Evolutionary conservation across 805 yeast species (phyloP), one percentile per base, ranked within the genome.

Genomic region (Suhomyces pyralidae): DNA sequence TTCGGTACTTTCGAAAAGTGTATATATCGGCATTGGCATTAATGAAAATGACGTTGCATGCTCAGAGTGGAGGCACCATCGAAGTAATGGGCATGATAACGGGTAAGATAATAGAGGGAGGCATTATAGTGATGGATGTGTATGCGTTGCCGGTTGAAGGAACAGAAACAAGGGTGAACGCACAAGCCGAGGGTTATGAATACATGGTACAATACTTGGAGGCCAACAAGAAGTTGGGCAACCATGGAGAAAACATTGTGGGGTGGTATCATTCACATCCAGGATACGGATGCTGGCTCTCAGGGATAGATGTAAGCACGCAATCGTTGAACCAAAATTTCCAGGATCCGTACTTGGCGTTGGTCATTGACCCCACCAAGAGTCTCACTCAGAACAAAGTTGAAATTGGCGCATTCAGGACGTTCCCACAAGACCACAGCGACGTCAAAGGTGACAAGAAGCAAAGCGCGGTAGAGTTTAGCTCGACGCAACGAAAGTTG

Each of bases 211-310:
- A 83, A 54, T 91, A 88, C 67, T 72, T 88, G 49, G 85, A 85
- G 51, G 73, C 78, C 42, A 66, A 81, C 55, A 81, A 81, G 62
- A 68, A 72, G 24, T 71, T 78, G 17, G 82, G 81, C 1, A 25
- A 26, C 25, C 62, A 70, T 22, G 57, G 64, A n/a, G 79, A 88
- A 56, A 81, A 88, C 59, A 87, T 93, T 20, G 89, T 94, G 14
- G 99, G 99, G 8, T 93, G 99, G 99, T 93, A 94, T 76, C 99
- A 94, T 69, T 92, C 98, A 12, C 99, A 94, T 73, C 99, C 99
- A 4, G 99, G 99, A 15, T 94, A 93, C 69, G 99, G 99, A 34
- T 92, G 97, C 67, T 93, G 97, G 97, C 70, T 93, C 44, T 85
- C 94, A 51, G 96, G 94, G 3, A 90, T 93, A 40, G 98, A 93